phyloP scores from a whole-genome alignment of 768 basidiomycete species.

The Auricularia auricula-judae region DNA sequence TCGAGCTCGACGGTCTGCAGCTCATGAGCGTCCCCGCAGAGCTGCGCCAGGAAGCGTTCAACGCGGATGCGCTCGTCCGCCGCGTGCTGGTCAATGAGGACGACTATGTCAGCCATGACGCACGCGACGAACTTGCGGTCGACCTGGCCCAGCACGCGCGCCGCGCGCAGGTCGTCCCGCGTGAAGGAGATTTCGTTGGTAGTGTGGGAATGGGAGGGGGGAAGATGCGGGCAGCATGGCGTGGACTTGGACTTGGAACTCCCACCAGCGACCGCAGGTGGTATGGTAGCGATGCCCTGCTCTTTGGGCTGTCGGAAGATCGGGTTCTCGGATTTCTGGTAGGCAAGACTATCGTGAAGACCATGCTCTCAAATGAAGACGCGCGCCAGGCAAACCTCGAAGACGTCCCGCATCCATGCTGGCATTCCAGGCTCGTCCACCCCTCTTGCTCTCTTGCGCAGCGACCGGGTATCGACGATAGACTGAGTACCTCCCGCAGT shows the following conservation, averaged over 20 bases:
- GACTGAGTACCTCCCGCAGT: neutral
- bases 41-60: constrained; percentile 62
- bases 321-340: too few relatives aligned
- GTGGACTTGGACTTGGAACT: too few relatives aligned
- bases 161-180: constrained; percentile 42
- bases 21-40: constrained; percentile 49
- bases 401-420: constrained; percentile 51
- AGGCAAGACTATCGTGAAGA: too few relatives aligned
- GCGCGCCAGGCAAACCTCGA: constrained; percentile 30
- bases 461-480: constrained; percentile 5
- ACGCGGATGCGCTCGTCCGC: constrained; percentile 95
- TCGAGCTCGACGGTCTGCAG: constrained; percentile 25
- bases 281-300: too few relatives aligned
- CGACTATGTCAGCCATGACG: constrained; percentile 38
- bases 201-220: constrained; percentile 6
- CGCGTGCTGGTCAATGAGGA: constrained; percentile 94
- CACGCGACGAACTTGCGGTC: constrained; percentile 89
- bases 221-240: neutral
- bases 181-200: constrained; percentile 21
- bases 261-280: too few relatives aligned
- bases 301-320: too few relatives aligned
- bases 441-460: constrained; percentile 5
- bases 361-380: too few relatives aligned
- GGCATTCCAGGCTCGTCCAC: constrained; percentile 27
- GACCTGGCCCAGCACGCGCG: constrained; percentile 68